Evolutionary conservation across 441 rosid genomes (phyloP).

Genomic region (Melianthus villosus): DNA sequence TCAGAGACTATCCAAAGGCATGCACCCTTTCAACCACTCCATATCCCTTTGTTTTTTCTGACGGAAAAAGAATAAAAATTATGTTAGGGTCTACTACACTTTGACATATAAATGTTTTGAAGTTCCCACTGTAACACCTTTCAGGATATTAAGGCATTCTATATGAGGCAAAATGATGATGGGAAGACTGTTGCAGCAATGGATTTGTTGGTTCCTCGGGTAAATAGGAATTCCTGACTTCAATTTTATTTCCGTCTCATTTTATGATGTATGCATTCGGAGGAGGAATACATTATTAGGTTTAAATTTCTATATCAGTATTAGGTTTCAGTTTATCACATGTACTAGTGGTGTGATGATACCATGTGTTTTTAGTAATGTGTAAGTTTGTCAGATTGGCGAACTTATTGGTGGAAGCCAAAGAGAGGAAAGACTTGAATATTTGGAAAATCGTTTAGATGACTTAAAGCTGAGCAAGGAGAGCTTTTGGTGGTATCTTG

Average conservation of each 20-base stretch:
- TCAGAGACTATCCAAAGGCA: slow-evolving; percentile 91
- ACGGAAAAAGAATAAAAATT: not conserved
- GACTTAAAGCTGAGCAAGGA: slow-evolving; percentile 61
- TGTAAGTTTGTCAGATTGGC: slow-evolving; percentile 58
- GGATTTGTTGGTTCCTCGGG: slow-evolving; percentile 96
- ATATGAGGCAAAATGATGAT: slow-evolving; percentile 91
- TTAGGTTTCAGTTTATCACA: too few species aligned
- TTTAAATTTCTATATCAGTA: too few species aligned
- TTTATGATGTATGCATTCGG: too few species aligned
- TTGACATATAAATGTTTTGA: slow-evolving; percentile 1
- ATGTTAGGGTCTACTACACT: not conserved
- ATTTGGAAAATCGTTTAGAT: slow-evolving; percentile 62
- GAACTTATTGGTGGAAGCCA: slow-evolving; percentile 98
- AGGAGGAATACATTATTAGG: too few species aligned
- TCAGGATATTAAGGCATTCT: slow-evolving; percentile 90
- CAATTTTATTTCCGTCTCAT: not conserved
- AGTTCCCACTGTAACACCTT: slow-evolving; percentile 7
- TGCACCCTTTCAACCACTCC: not conserved
- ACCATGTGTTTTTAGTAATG: too few species aligned
- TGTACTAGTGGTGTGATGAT: too few species aligned
- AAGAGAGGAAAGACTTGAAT: slow-evolving; percentile 84
- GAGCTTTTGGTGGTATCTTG: slow-evolving; percentile 94
- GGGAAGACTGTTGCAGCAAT: slow-evolving; percentile 96
- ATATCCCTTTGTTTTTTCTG: slow-evolving; percentile 1
- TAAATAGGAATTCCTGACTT: slow-evolving; percentile 14